A percentile compares a stretch with the other conserved stretches of the same genome.
Conservation (phyloP, 2,329 filamentous ascomycete genomes). For the Fusarium falciforme region DNA sequence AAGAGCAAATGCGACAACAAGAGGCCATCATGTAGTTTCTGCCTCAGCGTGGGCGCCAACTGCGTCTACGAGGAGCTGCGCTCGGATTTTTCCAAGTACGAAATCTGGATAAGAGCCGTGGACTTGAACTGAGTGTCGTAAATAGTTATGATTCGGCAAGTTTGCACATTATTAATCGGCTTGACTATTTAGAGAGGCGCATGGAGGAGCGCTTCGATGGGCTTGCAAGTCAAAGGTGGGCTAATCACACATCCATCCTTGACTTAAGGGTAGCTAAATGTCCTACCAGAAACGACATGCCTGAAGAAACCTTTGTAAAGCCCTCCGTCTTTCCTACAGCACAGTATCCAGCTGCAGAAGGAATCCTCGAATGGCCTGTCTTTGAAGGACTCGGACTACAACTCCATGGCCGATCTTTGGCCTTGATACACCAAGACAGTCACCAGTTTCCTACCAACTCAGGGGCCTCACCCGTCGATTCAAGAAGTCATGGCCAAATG, state of each 20-base stretch:
- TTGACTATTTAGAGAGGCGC: neutral
- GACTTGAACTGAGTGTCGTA: neutral
- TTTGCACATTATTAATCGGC: neutral
- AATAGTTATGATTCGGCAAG: neutral
- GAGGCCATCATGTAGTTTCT: slow-evolving; percentile 5
- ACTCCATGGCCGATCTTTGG: neutral
- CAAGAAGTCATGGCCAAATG: neutral
- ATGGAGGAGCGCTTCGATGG: neutral
- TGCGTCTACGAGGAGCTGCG: neutral
- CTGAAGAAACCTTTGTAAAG: neutral
- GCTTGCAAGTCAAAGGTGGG: neutral
- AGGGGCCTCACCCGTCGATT: neutral
- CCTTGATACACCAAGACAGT: neutral
- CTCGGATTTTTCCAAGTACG: neutral
- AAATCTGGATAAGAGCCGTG: neutral
- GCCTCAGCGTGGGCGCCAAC: neutral
- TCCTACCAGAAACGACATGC: neutral
- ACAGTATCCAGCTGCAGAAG: neutral
- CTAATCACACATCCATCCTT: neutral
- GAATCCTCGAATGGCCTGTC: neutral
- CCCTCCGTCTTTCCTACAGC: neutral
- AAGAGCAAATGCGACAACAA: slow-evolving; percentile 1
- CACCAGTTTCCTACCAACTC: neutral
- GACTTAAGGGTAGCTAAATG: neutral
- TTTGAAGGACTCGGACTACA: neutral